Evolutionary conservation across 768 basidiomycete genomes (phyloP), one percentile per base, ranked within the genome.

Genomic region (Leucocoprinus birnbaumii): DNA sequence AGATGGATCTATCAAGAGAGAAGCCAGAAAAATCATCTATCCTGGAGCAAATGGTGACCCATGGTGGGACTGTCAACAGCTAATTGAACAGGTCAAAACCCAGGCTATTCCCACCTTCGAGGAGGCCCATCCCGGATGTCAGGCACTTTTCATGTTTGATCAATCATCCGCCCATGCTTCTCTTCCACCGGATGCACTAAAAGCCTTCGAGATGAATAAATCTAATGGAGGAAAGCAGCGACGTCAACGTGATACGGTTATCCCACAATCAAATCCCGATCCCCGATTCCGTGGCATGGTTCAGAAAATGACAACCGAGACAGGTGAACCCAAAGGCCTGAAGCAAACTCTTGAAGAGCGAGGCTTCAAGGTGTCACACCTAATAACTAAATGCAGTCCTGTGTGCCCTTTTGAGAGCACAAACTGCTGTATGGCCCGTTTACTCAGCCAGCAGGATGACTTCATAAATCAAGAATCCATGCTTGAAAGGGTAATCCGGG

Each of bases 181-280:
- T 3, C 62, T 75, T 11, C 60, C 68, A 16, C 64, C 67, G 8
- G 68, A 76, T 63, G 69, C 73, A 3, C 67, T 77, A n/a, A 69
- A 68, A 53, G 74, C 72, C 2, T 73, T 68, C 25, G 64, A 74
- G 38, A 76, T 76, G 73, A 77, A 77, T 53, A 73, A 72, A 56
- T 63, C 62, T 0, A 59, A 73, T 61, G 71, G 76, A 11, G 71
- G 75, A 26, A 70, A 71, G 43, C 74, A 76, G 58, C 58, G 63
- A 0, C 50, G 44, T 2, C 72, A 72, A 51, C 45, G 58, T 0
- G 66, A 73, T 55, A 77, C 72, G 0, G 55, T 73, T 6, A 77
- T 78, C 62, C 74, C 75, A 2, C 10, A 53, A 14, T 58, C 66
- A 5, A 75, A 77, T 51, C 73, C 74, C 5, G 6, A 38, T 18